phyloP scores from a whole-genome alignment of 139 green algal species.

The Chlamydomonas eustigma region DNA sequence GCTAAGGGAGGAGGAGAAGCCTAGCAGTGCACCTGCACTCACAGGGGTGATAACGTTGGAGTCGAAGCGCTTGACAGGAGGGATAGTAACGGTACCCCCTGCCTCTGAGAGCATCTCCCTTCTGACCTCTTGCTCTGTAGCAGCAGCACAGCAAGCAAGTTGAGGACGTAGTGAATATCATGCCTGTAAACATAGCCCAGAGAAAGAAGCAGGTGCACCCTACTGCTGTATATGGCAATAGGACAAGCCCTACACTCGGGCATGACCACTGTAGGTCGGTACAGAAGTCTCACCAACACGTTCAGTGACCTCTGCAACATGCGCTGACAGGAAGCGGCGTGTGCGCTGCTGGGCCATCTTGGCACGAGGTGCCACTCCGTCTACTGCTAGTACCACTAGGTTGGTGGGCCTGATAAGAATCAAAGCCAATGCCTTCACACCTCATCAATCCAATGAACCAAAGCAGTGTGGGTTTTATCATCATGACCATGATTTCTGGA shows the following conservation, averaged over 20 bases:
- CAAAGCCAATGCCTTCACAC: not conserved
- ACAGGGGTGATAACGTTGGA: constrained; percentile 83
- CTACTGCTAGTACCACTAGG: constrained; percentile 52
- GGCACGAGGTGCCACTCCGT: constrained; percentile 78
- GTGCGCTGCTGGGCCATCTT: constrained; percentile 93
- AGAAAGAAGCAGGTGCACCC: too few relatives aligned
- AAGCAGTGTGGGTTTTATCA: too few relatives aligned
- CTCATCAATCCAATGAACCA: not conserved
- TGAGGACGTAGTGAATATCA: too few relatives aligned
- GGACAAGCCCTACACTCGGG: too few relatives aligned
- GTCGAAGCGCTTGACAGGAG: constrained; percentile 56
- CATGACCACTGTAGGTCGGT: too few relatives aligned
- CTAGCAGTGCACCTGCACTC: too few relatives aligned
- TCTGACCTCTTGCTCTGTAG: constrained; percentile 47
- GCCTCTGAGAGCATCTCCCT: constrained; percentile 51
- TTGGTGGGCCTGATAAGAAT: not conserved
- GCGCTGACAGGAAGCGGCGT: constrained; percentile 76
- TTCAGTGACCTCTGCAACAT: constrained; percentile 56
- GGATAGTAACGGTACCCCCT: constrained; percentile 32
- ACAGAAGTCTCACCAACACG: constrained; percentile 60
- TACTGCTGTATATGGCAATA: too few relatives aligned
- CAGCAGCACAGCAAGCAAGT: not conserved
- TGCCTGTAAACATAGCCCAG: too few relatives aligned
- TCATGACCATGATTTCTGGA: too few relatives aligned
- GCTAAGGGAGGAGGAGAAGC: too few relatives aligned